Base-by-base conservation (phyloP, 495 filamentous ascomycete genomes). In the Podospora conica region DNA sequence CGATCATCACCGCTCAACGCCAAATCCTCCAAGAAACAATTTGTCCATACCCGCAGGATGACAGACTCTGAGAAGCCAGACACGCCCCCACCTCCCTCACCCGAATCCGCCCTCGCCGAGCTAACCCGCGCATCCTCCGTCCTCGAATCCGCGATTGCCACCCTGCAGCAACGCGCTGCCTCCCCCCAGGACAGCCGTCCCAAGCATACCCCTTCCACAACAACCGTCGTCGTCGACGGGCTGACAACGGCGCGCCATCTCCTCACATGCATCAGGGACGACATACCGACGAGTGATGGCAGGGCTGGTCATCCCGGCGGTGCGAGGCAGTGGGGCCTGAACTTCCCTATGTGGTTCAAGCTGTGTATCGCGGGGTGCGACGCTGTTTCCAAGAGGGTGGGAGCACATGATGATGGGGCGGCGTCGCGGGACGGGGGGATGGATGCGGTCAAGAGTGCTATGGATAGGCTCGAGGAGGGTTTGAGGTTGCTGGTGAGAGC, bases 401-500 rank as follows among this genome's bases (percentile, higher is more conserved):
- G 18, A 48, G 0, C n/a, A n/a, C n/a, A n/a, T n/a, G n/a, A n/a
- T n/a, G n/a, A n/a, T n/a, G n/a, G n/a, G n/a, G n/a, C n/a, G n/a
- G 4, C 15, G 22, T 18, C 53, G 4, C 6, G 53, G 8, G 60
- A 24, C 11, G 40, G 31, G 8, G 18, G 11, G 10, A 31, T 25
- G 10, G 20, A 9, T 28, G 5, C 9, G 9, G 1, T 20, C 11
- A n/a, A 27, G 0, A 20, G 27, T n/a, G 61, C 12, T 22, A 22
- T 65, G 5, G 57, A 55, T 8, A 40, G 22, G n/a, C 27, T 65
- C 7, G 64, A 5, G 18, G 25, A 18, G 18, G 64, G 53, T 7
- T n/a, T 65, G 20, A 57, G 28, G 20, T 22, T 65, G 12, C n/a
- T 65, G 33, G 12, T 60, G 22, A 40, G 25, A 21, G 64, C 64